Evolutionary conservation across 441 rosid genomes (phyloP), one percentile per base, ranked within the genome.

Genomic region (Metrosideros polymorpha): DNA sequence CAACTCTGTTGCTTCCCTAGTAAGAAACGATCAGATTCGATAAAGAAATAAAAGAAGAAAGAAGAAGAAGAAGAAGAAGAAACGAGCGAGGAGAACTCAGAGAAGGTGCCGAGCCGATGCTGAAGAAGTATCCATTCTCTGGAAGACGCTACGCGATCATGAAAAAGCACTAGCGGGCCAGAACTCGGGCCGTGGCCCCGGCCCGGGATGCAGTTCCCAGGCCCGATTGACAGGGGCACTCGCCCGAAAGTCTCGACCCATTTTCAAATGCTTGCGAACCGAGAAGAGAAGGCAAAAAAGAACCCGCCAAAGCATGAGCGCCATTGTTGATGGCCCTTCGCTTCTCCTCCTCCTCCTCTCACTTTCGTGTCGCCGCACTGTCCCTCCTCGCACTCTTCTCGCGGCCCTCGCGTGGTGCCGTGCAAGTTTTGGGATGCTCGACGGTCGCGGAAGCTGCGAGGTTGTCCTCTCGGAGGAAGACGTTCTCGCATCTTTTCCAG

Each of bases 401-500:
- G 52, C 86, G n/a, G 30, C 22, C 76, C 85, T 45, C 84, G 12
- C 82, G 61, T 86, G 76, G 82, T 83, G 56, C 82, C 19, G 59
- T 84, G 75, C 84, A 75, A 22, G 51, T 87, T 32, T 63, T 83
- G 89, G 55, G 85, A 91, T 84, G 93, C 94, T n/a, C 88, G 53
- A 47, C 92, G 54, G 85, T 54, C 39, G 75, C 82, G 53, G 85
- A 76, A 52, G 88, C 71, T 89, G 85, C 88, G 86, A 88, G 12
- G 71, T 85, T 84, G 29, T 57, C 89, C 51, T 30, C 82, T 24
- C 91, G 85, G 90, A 88, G 87, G 63, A 89, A 82, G 57, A 92
- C 96, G 39, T 96, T 95, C 87, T 96, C 97, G 84, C 91, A 83
- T 54, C 89, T 93, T 90, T 96, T 89, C 88, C 95, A 92, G 83